Percentiles rank a stretch among this genome's conserved stretches.
phyloP scores from a whole-genome alignment of 495 filamentous ascomycete species.

The Tuber microsphaerosporum region DNA sequence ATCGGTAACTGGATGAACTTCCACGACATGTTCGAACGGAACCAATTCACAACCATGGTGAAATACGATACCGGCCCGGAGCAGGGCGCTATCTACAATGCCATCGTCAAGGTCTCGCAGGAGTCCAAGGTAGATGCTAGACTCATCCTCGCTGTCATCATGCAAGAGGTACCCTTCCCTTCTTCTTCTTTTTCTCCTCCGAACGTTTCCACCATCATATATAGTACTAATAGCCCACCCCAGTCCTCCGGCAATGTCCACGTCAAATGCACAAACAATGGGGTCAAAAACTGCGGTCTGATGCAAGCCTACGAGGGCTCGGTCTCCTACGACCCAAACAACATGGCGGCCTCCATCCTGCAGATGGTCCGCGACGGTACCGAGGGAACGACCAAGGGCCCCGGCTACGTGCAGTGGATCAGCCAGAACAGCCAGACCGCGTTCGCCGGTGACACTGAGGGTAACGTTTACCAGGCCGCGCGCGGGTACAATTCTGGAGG shows the following conservation, averaged over 20 bases:
- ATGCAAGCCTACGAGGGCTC: slow-evolving; percentile 44
- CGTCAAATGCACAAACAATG: slow-evolving; percentile 35
- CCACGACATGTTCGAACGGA: slow-evolving; percentile 32
- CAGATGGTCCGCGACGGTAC: slow-evolving; percentile 45
- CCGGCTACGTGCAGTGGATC: slow-evolving; percentile 43
- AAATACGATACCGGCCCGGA: slow-evolving; percentile 33
- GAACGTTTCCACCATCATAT: too few species aligned
- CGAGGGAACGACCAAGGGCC: slow-evolving; percentile 40
- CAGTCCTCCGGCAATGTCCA: slow-evolving; percentile 41
- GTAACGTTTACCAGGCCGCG: slow-evolving; percentile 41
- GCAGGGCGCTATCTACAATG: slow-evolving; percentile 41
- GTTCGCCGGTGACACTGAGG: slow-evolving; percentile 29
- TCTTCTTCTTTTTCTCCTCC: background rate
- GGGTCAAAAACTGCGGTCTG: slow-evolving; percentile 41
- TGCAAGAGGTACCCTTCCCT: slow-evolving; percentile 41
- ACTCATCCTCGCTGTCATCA: slow-evolving; percentile 44
- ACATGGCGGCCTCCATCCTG: slow-evolving; percentile 33
- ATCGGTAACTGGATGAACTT: slow-evolving; percentile 37
- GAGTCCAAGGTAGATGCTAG: slow-evolving; percentile 41
- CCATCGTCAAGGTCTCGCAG: slow-evolving; percentile 40
- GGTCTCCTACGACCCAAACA: slow-evolving; percentile 31
- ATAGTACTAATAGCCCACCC: slow-evolving; percentile 6
- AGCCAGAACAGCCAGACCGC: slow-evolving; percentile 19
- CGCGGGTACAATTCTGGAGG: slow-evolving; percentile 44
- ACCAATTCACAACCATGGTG: slow-evolving; percentile 15